phyloP scores from a whole-genome alignment of 1,284 basidiomycete genomes.

The Boletus semigastroideus region DNA sequence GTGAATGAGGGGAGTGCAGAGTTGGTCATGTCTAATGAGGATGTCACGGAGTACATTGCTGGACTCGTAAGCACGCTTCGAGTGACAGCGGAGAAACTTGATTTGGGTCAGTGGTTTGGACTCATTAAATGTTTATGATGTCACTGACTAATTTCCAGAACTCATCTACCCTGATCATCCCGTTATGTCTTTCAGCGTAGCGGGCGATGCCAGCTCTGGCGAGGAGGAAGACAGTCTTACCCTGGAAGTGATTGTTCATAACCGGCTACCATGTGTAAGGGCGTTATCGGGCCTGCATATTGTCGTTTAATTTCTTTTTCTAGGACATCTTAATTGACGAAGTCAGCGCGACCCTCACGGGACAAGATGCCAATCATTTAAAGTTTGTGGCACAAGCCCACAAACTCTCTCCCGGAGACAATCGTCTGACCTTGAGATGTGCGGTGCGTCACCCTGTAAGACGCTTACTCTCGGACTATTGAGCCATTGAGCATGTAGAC shows the following conservation, averaged over 20 bases:
- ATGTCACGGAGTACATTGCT: slow-evolving; percentile 52
- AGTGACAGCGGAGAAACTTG: slow-evolving; percentile 48
- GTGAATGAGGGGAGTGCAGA: slow-evolving; percentile 55
- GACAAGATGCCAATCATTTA: slow-evolving; percentile 57
- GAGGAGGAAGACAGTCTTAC: slow-evolving; percentile 64
- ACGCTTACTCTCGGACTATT: neutral
- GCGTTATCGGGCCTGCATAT: slow-evolving; percentile 2
- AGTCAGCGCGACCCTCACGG: slow-evolving; percentile 50
- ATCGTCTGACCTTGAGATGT: slow-evolving; percentile 59
- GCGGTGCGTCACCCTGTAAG: slow-evolving; percentile 49
- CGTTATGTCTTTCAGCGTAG: slow-evolving; percentile 52
- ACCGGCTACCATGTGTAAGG: slow-evolving; percentile 70
- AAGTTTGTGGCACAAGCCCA: slow-evolving; percentile 43
- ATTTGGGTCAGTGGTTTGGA: slow-evolving; percentile 47
- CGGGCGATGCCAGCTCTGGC: slow-evolving; percentile 46
- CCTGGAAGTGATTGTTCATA: slow-evolving; percentile 57
- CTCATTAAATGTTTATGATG: neutral
- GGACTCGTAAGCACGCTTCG: slow-evolving; percentile 53
- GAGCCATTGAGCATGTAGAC: slow-evolving; percentile 44
- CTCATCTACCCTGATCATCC: slow-evolving; percentile 67
- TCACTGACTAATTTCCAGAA: slow-evolving; percentile 44
- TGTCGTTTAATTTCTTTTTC: slow-evolving; percentile 9
- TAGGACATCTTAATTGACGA: slow-evolving; percentile 53
- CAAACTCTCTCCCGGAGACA: slow-evolving; percentile 52
- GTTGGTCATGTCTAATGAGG: slow-evolving; percentile 50